Evolutionary conservation across 179 eudicot genomes (phyloP), one percentile per base, ranked within the genome.

Genomic region (Pouteria campechiana): DNA sequence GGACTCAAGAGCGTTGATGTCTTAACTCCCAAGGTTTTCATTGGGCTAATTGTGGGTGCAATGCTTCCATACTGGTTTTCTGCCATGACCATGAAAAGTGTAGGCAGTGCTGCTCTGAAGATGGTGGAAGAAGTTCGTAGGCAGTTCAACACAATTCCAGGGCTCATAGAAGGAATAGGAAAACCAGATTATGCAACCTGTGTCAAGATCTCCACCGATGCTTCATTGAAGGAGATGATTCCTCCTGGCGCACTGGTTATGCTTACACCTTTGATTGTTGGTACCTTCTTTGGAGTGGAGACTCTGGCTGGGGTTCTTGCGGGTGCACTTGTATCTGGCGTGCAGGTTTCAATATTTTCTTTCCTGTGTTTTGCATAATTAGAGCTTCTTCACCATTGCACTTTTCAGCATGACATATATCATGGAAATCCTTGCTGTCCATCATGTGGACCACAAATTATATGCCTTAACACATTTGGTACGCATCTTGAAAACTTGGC

Each of bases 11-110:
- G 52, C 7, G 72, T 70, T 4, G 65, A 70, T 45, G 69, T 70
- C 13, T 38, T 65, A 52, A 48, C 62, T 41, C 72, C 72, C 7
- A 65, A 70, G 54, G 76, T 70, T 44, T 65, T 70, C 62, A 70
- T 70, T 2, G 72, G 76, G 6, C 46, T 70, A 30, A 17, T 70
- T 6, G 68, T 70, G 0, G 72, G 76, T 3, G 76, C 76, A 6
- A 65, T 70, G 72, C 72, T 65, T 32, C 76, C 76, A 0, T 70
- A 70, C 52, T 70, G 76, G 76, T 65, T 65, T 48, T 65, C 76
- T 2, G 76, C 72, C 37, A 70, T 70, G 76, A 70, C 76, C 9
- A 70, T 70, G 76, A 70, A 70, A 65, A 70, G 76, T 25, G 76
- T 70, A 46, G 76, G 72, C 2, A 66, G 41, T 19, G 76, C 76